Evolutionary conservation across 192 early-diverging fungal genomes (phyloP).

Genomic region (Diversispora eburnea): DNA sequence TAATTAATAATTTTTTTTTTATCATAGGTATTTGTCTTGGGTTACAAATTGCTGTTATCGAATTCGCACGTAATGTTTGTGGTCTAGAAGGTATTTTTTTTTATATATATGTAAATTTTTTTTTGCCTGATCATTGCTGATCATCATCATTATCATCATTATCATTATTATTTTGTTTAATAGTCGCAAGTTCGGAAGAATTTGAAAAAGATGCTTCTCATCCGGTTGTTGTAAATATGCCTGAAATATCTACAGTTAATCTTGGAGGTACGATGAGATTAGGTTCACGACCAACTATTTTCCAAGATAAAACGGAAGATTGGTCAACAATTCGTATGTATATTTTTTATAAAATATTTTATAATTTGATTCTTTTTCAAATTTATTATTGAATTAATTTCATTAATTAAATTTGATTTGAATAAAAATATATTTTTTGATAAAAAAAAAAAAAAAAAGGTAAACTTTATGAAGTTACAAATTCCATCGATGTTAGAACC

Average conservation of each 20-base stretch:
- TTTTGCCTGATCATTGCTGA: background rate
- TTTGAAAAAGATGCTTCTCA: slow-evolving; percentile 67
- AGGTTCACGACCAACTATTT: slow-evolving; percentile 77
- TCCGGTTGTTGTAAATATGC: slow-evolving; percentile 94
- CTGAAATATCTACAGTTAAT: slow-evolving; percentile 88
- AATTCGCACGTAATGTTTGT: slow-evolving; percentile 93
- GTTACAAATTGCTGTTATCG: slow-evolving; percentile 94
- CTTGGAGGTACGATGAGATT: slow-evolving; percentile 98
- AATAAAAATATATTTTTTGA: background rate
- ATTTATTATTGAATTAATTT: background rate
- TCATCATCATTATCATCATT: background rate
- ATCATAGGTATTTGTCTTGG: slow-evolving; percentile 81
- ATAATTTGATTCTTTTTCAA: background rate
- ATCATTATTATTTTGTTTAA: background rate
- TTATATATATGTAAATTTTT: background rate
- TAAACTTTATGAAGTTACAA: background rate
- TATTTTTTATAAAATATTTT: background rate
- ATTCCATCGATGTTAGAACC: slow-evolving; percentile 44
- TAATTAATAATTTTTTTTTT: background rate
- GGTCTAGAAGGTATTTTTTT: slow-evolving; percentile 50
- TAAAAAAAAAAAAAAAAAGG: background rate
- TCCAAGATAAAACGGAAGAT: slow-evolving; percentile 61
- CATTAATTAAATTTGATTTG: no score
- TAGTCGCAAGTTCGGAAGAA: slow-evolving; percentile 82
- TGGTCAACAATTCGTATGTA: slow-evolving; percentile 62